Evolutionary conservation across 140 eudicot genomes (phyloP), one percentile per base, ranked within the genome.

Genomic region (Cichorium intybus): DNA sequence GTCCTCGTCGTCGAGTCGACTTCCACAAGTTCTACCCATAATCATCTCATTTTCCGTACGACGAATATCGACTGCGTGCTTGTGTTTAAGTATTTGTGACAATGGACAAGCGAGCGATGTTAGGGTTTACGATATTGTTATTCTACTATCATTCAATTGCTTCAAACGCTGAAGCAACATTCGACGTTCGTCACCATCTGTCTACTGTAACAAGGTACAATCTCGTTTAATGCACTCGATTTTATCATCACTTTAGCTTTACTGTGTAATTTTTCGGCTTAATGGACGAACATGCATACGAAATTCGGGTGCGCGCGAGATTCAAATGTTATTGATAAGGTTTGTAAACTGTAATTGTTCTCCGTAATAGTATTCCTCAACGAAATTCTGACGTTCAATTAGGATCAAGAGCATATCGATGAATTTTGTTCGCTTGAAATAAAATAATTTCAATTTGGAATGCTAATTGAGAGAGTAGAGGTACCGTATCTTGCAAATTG

Each of bases 111-210:
- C 68, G 67, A 52, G 47, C 56, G 46, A 66, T 28, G 9, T 3
- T 72, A 18, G 47, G 48, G 29, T 41, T 62, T 7, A 64, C 53
- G 16, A 18, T 69, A 8, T 39, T 65, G 21, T 27, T 68, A 15
- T 17, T 72, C 7, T 66, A 5, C 35, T 66, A n/a, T 20, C 12
- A 24, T 23, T 11, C 37, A 37, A 29, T 62, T 34, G 52, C 12
- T 78, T 70, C 80, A 24, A 31, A 48, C 10, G 84, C 95, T 62
- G 68, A 78, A 6, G 66, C 73, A 60, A 31, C 64, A 21, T 90
- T 90, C 73, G 87, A 90, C 37, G 93, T 90, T 68, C 94, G 94
- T 31, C 86, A 73, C 31, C 97, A 90, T 57, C 83, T 90, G n/a
- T 76, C 94, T 12, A 90, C 97, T 55, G 97, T 84, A 8, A 72